These are phyloP conservation scores for Solanum dulcamara DNA, from an alignment of 257 asterid species.

Conservation along the genomic window DNA sequence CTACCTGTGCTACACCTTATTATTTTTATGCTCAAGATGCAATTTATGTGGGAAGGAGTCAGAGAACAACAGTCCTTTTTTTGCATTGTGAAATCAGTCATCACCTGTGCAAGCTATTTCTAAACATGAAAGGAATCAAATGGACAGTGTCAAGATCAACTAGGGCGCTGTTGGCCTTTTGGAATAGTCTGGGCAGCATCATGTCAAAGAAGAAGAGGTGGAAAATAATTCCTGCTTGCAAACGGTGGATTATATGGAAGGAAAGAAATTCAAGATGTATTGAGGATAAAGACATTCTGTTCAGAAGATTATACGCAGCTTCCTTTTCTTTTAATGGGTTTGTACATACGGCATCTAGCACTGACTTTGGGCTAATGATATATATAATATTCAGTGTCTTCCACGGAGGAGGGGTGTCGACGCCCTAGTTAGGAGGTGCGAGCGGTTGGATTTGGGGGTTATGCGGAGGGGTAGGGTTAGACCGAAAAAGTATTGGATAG, in stretches of 20 bases:
- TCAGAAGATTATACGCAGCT: neutral
- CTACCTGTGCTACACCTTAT: conserved; percentile 52
- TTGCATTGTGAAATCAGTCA: neutral
- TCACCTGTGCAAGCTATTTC: neutral
- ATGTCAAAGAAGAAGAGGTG: neutral
- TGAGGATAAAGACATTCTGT: neutral
- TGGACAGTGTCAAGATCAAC: neutral
- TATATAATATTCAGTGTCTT: neutral
- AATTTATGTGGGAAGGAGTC: neutral
- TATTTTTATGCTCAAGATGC: neutral
- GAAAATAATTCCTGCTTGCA: neutral
- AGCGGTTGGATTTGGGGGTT: no score
- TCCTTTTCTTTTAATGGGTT: neutral
- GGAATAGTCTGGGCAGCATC: neutral
- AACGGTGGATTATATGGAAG: neutral
- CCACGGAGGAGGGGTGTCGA: no score
- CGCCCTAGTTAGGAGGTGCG: no score
- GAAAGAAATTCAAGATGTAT: neutral
- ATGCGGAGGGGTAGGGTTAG: no score
- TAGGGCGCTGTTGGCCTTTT: neutral
- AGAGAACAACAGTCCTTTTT: neutral
- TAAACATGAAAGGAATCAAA: neutral
- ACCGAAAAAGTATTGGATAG: no score
- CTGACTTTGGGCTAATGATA: neutral
- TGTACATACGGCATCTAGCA: neutral